Evolutionary conservation across 345 rosid species (phyloP), one percentile per base, ranked within the genome.

Genomic region (Lepidium sativum): DNA sequence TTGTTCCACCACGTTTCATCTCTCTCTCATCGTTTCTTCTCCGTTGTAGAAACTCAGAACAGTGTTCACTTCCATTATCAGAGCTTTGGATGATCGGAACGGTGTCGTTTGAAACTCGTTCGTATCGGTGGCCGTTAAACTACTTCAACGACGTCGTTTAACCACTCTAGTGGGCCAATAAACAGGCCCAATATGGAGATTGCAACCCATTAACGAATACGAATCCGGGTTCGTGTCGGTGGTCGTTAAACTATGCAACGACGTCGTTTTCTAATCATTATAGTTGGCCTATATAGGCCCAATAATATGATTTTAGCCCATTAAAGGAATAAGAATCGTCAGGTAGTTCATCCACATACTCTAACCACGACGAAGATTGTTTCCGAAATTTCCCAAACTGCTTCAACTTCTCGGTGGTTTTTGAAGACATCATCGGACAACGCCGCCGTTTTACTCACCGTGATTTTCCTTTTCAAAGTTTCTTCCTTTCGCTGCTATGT

Each of bases 1-100:
- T 81, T 13, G 78, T 68, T 73, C 72, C 75, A 40, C 53, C 57
- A 49, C 75, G 75, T 51, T 82, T 78, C 80, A 77, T 77, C 63
- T 59, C 65, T 66, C 34, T 51, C 23, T 52, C 59, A 68, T 58
- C 40, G 52, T 47, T 55, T 54, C 41, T 60, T 31, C 40, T 37
- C 50, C 65, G 16, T 68, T 42, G 42, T 14, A 4, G 9, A 49
- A 23, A 44, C 67, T 41, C 67, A 16, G 32, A 15, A n/a, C 9
- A 40, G 37, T 70, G 49, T 18, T 10, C 23, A 8, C 15, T 43
- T 54, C 43, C 38, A 18, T 45, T 6, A 23, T 21, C 34, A 63
- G 41, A 31, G 18, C 27, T 48, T 20, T 35, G 39, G 66, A 57
- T 56, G 57, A 55, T 54, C 17, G 18, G 17, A 49, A 48, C 59